Percentiles rank a stretch among this genome's conserved stretches.
Evolutionary conservation across 2,329 filamentous ascomycete genomes (phyloP).

Genomic region (Hypoxylon sp.): DNA sequence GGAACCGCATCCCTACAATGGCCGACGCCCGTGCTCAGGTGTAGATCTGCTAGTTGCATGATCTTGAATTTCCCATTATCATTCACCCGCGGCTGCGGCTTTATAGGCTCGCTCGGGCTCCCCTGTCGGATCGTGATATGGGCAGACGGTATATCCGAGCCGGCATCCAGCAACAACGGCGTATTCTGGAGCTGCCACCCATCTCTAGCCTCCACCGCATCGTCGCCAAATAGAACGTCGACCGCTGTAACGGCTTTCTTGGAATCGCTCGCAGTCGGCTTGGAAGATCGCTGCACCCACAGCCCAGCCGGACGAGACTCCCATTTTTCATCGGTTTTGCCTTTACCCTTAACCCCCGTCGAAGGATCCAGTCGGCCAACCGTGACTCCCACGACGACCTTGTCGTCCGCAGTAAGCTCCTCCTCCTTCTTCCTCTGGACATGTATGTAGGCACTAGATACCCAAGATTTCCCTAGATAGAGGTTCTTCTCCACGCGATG

Average conservation of each 20-base stretch:
- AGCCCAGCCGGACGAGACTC: slow-evolving; percentile 82
- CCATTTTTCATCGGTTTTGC: slow-evolving; percentile 76
- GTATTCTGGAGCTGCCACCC: slow-evolving; percentile 87
- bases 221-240: slow-evolving; percentile 89
- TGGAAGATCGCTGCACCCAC: slow-evolving; percentile 84
- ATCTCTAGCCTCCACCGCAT: slow-evolving; percentile 89
- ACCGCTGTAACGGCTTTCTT: slow-evolving; percentile 82
- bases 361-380: slow-evolving; percentile 81
- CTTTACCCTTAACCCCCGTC: slow-evolving; percentile 67
- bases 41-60: slow-evolving; percentile 94
- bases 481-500: slow-evolving; percentile 91
- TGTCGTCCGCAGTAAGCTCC: slow-evolving; percentile 80
- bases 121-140: slow-evolving; percentile 86
- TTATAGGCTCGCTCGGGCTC: slow-evolving; percentile 72
- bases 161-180: slow-evolving; percentile 77
- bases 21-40: slow-evolving; percentile 91
- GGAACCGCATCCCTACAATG: slow-evolving; percentile 89
- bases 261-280: slow-evolving; percentile 81
- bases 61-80: slow-evolving; percentile 98
- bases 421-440: slow-evolving; percentile 89
- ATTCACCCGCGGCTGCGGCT: slow-evolving; percentile 81
- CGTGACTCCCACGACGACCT: slow-evolving; percentile 83
- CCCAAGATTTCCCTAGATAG: slow-evolving; percentile 81
- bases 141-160: slow-evolving; percentile 74
- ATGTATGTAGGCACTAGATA: slow-evolving; percentile 83